phyloP scores from a whole-genome alignment of 129 eudicot species.

The Flaveria robusta region DNA sequence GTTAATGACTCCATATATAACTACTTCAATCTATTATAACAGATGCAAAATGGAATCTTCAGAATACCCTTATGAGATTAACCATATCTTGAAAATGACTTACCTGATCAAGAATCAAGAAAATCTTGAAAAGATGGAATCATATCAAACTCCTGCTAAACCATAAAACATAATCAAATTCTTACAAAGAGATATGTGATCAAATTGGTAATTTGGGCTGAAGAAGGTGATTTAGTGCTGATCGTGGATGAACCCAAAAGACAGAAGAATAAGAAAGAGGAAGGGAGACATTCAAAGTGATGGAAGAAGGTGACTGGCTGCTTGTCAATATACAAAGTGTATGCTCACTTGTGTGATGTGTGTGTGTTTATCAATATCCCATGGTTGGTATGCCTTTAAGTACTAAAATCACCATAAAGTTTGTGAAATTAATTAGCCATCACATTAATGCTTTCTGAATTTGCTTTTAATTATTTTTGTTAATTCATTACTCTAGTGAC shows the following conservation, averaged over 20 bases:
- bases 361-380: too few species aligned
- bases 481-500: too few species aligned
- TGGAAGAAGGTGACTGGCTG: slow-evolving; percentile 38
- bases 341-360: too few species aligned
- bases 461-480: too few species aligned
- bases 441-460: too few species aligned
- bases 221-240: slow-evolving; percentile 11
- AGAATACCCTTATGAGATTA: slow-evolving; percentile 24
- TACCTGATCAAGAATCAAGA: slow-evolving; percentile 48
- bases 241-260: slow-evolving; percentile 73
- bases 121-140: slow-evolving; percentile 34
- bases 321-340: slow-evolving; percentile 37
- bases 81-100: slow-evolving; percentile 29
- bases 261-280: slow-evolving; percentile 61
- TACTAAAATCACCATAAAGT: too few species aligned
- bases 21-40: slow-evolving; percentile 27
- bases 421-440: too few species aligned
- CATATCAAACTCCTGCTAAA: slow-evolving; percentile 16
- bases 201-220: too few species aligned
- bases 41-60: slow-evolving; percentile 2
- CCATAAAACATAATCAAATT: background rate
- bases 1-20: slow-evolving; percentile 56
- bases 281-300: slow-evolving; percentile 59
- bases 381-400: too few species aligned
- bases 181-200: too few species aligned